A percentile compares a stretch with the other conserved stretches of the same genome.
Conservation (phyloP, 495 filamentous ascomycete genomes). For the Poronia punctata region DNA sequence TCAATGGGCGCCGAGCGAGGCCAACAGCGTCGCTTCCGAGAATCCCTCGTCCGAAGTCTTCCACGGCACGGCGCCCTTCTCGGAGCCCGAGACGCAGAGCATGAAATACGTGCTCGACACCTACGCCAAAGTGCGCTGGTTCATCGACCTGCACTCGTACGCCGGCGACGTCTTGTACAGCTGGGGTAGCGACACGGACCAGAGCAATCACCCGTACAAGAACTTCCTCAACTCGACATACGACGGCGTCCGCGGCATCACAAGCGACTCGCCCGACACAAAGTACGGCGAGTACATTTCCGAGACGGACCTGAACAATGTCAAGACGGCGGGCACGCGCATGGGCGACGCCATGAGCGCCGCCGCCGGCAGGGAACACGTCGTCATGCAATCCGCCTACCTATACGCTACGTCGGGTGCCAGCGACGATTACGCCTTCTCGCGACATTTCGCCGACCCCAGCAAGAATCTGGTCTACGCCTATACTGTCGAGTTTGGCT, state of each 20-base stretch:
- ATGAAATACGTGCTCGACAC: slow-evolving; percentile 30
- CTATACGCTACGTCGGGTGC: slow-evolving; percentile 32
- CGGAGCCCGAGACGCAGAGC: slow-evolving; percentile 33
- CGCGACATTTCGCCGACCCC: slow-evolving; percentile 18
- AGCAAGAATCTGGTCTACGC: slow-evolving; percentile 29
- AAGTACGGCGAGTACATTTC: slow-evolving; percentile 33
- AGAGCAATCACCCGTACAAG: slow-evolving; percentile 20
- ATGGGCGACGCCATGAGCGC: slow-evolving; percentile 25
- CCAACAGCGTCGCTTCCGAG: slow-evolving; percentile 19
- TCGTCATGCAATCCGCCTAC: slow-evolving; percentile 22
- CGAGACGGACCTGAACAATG: slow-evolving; percentile 15
- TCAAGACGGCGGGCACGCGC: slow-evolving; percentile 14
- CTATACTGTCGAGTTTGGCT: slow-evolving; percentile 39
- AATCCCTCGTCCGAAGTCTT: slow-evolving; percentile 23
- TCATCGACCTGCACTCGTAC: slow-evolving; percentile 37
- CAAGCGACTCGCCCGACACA: slow-evolving; percentile 13
- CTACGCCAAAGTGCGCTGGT: slow-evolving; percentile 34
- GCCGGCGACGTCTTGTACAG: slow-evolving; percentile 31
- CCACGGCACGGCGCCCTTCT: slow-evolving; percentile 26
- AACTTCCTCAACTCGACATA: slow-evolving; percentile 33
- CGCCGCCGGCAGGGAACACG: slow-evolving; percentile 23
- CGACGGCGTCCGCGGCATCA: slow-evolving; percentile 30
- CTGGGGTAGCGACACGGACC: slow-evolving; percentile 36
- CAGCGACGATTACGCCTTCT: slow-evolving; percentile 32
- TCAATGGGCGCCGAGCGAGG: slow-evolving; percentile 22